Conservation (phyloP, 495 filamentous ascomycete genomes). For the Zalerion maritima region DNA sequence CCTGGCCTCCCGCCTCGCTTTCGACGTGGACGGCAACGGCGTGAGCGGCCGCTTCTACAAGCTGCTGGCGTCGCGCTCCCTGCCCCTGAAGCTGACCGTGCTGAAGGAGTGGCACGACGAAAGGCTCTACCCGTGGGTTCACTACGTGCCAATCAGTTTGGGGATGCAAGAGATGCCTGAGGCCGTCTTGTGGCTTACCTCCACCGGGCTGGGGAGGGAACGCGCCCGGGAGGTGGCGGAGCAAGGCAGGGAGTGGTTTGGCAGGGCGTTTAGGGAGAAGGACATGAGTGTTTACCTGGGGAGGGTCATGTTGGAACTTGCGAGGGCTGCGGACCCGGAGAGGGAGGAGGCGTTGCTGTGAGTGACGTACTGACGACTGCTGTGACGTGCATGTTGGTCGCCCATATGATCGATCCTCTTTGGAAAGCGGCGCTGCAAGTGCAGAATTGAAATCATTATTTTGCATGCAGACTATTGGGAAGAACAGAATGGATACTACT, state of each 20-base stretch:
- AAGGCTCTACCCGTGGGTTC: slow-evolving; percentile 37
- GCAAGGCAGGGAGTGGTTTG: slow-evolving; percentile 27
- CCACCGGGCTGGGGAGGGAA: slow-evolving; percentile 14
- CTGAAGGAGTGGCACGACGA: slow-evolving; percentile 46
- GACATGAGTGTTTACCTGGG: slow-evolving; percentile 29
- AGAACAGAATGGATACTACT: too few species aligned
- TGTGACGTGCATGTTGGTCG: too few species aligned
- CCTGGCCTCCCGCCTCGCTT: slow-evolving; percentile 17
- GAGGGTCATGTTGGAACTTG: slow-evolving; percentile 30
- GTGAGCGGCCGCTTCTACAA: slow-evolving; percentile 36
- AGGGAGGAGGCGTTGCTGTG: too few species aligned
- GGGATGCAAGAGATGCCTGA: slow-evolving; percentile 33
- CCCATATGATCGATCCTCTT: too few species aligned
- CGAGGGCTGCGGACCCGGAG: slow-evolving; percentile 18
- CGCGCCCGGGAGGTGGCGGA: slow-evolving; percentile 28
- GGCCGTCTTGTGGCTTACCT: slow-evolving; percentile 24
- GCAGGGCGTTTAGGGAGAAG: slow-evolving; percentile 19
- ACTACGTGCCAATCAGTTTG: slow-evolving; percentile 35
- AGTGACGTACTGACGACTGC: too few species aligned
- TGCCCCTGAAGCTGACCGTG: slow-evolving; percentile 32
- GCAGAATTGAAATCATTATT: too few species aligned
- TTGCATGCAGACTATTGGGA: too few species aligned
- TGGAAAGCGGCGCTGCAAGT: too few species aligned
- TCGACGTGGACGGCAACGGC: slow-evolving; percentile 43
- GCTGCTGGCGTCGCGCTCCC: slow-evolving; percentile 26